Evolutionary conservation across 768 basidiomycete genomes (phyloP).

Genomic region (Gelatoporia subvermispora): DNA sequence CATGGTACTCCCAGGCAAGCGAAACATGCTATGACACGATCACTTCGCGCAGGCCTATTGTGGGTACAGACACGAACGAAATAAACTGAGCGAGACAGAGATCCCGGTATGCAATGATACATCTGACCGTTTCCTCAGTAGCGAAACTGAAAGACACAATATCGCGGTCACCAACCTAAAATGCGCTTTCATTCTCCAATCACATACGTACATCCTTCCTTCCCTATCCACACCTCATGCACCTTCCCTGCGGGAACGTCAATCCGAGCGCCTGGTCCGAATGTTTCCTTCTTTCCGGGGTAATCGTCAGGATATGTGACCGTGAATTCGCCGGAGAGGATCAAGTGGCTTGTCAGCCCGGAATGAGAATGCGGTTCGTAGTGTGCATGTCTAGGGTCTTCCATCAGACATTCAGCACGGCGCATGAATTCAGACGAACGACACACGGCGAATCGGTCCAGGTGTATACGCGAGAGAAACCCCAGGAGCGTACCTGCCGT

Average conservation of each 20-base stretch:
- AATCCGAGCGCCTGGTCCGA: conserved; percentile 22
- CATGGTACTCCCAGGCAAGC: too few relatives aligned
- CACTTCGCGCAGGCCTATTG: too few relatives aligned
- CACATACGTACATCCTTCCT: conserved; percentile 25
- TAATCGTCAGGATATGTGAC: conserved; percentile 20
- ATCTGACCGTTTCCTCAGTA: too few relatives aligned
- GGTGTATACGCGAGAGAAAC: conserved; percentile 24
- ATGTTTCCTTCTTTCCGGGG: conserved; percentile 19
- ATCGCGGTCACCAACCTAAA: not conserved
- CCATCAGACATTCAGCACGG: not conserved
- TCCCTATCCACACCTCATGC: conserved; percentile 28
- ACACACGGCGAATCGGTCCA: conserved; percentile 25
- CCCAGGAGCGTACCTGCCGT: conserved; percentile 21
- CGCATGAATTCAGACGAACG: not conserved
- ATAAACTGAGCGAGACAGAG: too few relatives aligned
- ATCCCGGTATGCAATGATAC: too few relatives aligned
- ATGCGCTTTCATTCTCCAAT: conserved; percentile 19
- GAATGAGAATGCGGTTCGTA: conserved; percentile 22
- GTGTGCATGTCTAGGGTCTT: conserved; percentile 17
- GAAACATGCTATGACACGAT: too few relatives aligned
- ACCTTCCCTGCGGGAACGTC: conserved; percentile 22
- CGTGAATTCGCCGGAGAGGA: conserved; percentile 22
- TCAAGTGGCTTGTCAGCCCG: conserved; percentile 25
- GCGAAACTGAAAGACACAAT: not conserved
- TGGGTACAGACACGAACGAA: too few relatives aligned